These are phyloP conservation scores for Dendrocalamus latiflorus DNA, from an alignment of 202 grass and related monocot genomes.

Conservation along the genomic window DNA sequence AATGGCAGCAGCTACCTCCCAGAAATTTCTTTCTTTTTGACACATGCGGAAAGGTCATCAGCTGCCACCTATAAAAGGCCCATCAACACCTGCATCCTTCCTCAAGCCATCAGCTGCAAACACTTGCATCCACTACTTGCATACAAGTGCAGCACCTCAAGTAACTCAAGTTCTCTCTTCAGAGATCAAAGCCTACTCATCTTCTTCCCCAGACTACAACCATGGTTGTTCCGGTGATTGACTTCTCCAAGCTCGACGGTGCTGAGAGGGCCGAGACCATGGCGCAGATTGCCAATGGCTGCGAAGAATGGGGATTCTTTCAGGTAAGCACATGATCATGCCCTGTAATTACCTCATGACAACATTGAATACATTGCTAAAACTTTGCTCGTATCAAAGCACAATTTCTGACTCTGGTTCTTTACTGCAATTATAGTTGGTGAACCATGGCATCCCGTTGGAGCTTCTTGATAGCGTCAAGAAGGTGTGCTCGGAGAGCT, in stretches of 20 bases:
- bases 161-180: no score
- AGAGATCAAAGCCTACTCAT: no score
- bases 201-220: no score
- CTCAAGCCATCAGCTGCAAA: neutral
- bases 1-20: neutral
- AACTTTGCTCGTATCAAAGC: no score
- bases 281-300: no score
- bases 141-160: neutral
- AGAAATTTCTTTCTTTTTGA: slow-evolving; percentile 13
- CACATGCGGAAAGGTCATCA: neutral
- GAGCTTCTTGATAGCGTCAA: slow-evolving; percentile 75
- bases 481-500: slow-evolving; percentile 63
- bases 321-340: slow-evolving; percentile 30
- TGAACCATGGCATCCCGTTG: slow-evolving; percentile 72
- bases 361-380: neutral
- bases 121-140: neutral
- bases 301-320: slow-evolving; percentile 84
- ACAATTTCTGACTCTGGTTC: neutral
- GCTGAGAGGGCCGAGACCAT: no score
- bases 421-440: slow-evolving; percentile 25
- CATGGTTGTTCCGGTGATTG: no score
- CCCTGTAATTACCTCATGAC: neutral
- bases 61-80: slow-evolving; percentile 6
- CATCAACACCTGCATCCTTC: neutral
- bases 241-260: no score